Evolutionary conservation across 2,329 filamentous ascomycete species (phyloP).

Genomic region (Ophiostoma himal-ulmi): DNA sequence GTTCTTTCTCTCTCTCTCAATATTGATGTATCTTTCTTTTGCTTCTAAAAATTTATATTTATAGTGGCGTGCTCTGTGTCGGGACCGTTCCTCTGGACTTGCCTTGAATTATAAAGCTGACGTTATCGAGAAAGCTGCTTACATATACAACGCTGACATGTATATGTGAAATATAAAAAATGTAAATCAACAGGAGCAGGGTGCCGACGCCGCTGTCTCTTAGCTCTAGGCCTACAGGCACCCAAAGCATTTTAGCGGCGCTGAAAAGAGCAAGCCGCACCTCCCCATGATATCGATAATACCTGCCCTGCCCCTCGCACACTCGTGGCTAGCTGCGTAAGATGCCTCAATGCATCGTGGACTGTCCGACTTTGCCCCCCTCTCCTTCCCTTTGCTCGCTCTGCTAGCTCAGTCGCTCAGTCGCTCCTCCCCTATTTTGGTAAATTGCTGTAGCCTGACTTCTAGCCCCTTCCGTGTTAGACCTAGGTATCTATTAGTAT

Average conservation of each 20-base stretch:
- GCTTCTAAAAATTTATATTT: background rate
- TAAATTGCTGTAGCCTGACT: background rate
- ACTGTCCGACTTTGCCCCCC: background rate
- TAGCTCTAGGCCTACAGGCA: background rate
- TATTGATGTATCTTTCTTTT: background rate
- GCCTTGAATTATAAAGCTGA: background rate
- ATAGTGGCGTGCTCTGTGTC: background rate
- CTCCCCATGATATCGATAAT: background rate
- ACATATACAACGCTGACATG: background rate
- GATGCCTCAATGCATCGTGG: background rate
- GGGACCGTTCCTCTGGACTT: background rate
- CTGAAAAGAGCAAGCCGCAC: background rate
- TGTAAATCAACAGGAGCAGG: background rate
- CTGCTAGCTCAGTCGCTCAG: background rate
- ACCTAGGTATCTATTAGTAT: background rate
- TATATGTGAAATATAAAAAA: no score
- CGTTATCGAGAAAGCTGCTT: background rate
- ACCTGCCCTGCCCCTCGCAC: background rate
- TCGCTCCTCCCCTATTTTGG: background rate
- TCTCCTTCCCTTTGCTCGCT: background rate
- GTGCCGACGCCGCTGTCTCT: no score
- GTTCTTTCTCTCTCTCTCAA: background rate
- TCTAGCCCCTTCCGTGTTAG: background rate
- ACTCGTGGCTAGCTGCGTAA: constrained; percentile 1
- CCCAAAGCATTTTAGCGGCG: background rate